Percentiles rank a stretch among this genome's conserved stretches.
Conservation (phyloP, 495 filamentous ascomycete genomes). For the Glonium stellatum region DNA sequence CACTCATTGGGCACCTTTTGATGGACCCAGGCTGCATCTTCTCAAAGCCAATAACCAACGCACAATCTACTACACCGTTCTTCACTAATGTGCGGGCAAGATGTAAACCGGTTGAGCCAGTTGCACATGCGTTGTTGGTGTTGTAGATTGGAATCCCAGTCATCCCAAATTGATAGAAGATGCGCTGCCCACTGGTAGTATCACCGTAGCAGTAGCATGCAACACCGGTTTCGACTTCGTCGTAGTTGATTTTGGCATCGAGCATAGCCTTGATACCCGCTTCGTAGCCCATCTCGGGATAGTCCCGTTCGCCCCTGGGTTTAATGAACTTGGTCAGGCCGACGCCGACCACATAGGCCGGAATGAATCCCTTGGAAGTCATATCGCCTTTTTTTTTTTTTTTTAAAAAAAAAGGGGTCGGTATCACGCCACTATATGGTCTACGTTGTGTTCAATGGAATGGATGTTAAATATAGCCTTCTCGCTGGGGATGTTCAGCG, state of each 20-base stretch:
- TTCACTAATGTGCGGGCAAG: constrained; percentile 77
- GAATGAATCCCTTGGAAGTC: too few relatives aligned
- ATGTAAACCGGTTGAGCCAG: constrained; percentile 78
- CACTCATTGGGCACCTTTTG: too few relatives aligned
- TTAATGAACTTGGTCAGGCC: constrained; percentile 99
- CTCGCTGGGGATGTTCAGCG: too few relatives aligned
- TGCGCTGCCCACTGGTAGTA: constrained; percentile 87
- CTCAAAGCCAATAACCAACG: constrained; percentile 91
- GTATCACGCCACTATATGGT: too few relatives aligned
- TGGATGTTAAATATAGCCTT: too few relatives aligned
- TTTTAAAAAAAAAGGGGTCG: too few relatives aligned
- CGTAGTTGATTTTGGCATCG: constrained; percentile 92
- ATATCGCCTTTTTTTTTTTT: too few relatives aligned
- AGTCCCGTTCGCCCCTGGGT: constrained; percentile 84
- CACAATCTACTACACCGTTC: constrained; percentile 78
- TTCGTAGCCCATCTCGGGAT: constrained; percentile 86
- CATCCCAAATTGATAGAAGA: constrained; percentile 99
- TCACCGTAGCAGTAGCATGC: constrained; percentile 98
- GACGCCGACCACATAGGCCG: constrained; percentile 87
- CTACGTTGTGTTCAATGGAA: too few relatives aligned
- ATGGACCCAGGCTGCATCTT: constrained; percentile 94
- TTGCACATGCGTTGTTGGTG: constrained; percentile 97
- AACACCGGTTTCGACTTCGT: constrained; percentile 92
- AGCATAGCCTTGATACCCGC: constrained; percentile 93
- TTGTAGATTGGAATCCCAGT: constrained; percentile 94